These are phyloP conservation scores for Rubroboletus satanas DNA, from an alignment of 768 basidiomycete genomes.

Conservation along the genomic window DNA sequence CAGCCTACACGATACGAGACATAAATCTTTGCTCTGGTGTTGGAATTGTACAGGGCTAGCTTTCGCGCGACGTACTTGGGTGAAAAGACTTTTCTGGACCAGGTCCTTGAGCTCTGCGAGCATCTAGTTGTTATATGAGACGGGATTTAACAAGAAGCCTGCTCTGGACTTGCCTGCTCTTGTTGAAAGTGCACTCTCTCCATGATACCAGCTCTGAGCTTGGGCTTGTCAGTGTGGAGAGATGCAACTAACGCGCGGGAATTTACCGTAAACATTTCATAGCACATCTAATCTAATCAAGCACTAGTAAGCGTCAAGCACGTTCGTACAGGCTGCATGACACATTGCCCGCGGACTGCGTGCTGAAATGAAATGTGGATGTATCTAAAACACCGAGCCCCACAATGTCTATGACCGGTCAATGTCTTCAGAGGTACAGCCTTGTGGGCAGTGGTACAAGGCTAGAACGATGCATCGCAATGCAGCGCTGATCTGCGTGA, in stretches of 20 bases:
- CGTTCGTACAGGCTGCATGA: conserved; percentile 1
- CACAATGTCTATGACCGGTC: background rate
- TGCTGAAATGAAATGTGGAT: background rate
- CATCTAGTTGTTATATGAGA: conserved; percentile 49
- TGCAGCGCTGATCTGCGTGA: background rate
- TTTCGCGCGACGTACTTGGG: conserved; percentile 48
- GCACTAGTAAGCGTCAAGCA: background rate
- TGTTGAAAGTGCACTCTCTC: conserved; percentile 93
- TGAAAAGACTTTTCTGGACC: conserved; percentile 80
- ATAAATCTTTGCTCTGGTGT: conserved; percentile 1
- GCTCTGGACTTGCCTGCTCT: conserved; percentile 59
- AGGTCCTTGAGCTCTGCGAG: conserved; percentile 94
- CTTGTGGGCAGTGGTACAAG: background rate
- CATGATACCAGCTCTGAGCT: conserved; percentile 44
- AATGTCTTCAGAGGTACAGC: background rate
- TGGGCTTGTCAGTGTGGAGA: background rate
- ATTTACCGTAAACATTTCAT: background rate
- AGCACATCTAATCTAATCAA: conserved; percentile 19
- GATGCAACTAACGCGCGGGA: conserved; percentile 4
- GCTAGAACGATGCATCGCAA: conserved; percentile 6
- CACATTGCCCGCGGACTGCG: background rate
- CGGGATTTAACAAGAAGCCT: background rate
- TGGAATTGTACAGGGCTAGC: background rate
- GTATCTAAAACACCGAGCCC: background rate
- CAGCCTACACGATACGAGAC: conserved; percentile 43